Evolutionary conservation across 768 basidiomycete species (phyloP).

Genomic region (Ramaria rubella): DNA sequence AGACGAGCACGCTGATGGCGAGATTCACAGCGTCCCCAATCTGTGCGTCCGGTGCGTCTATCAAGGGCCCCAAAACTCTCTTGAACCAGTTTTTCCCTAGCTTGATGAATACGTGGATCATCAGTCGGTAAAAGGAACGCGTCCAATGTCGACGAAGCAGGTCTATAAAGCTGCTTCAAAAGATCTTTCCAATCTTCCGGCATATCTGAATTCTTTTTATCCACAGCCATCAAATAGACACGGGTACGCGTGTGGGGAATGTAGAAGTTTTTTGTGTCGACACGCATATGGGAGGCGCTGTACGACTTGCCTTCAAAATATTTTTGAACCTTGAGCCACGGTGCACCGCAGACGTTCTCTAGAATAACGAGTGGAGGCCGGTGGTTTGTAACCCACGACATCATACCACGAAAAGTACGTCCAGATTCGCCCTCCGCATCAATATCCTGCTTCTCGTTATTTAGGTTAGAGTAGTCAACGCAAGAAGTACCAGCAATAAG

Average conservation of each 20-base stretch:
- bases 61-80: slow-evolving; percentile 60
- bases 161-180: slow-evolving; percentile 61
- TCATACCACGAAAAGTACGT: slow-evolving; percentile 90
- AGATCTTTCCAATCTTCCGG: slow-evolving; percentile 63
- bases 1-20: slow-evolving; percentile 83
- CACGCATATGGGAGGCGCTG: slow-evolving; percentile 58
- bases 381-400: slow-evolving; percentile 83
- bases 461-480: slow-evolving; percentile 95
- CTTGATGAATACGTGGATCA: slow-evolving; percentile 86
- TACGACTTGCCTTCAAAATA: slow-evolving; percentile 75
- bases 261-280: slow-evolving; percentile 86
- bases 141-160: slow-evolving; percentile 84
- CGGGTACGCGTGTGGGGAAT: slow-evolving; percentile 93
- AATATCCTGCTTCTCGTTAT: slow-evolving; percentile 86
- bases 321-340: slow-evolving; percentile 71
- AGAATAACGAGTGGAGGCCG: slow-evolving; percentile 88
- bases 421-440: slow-evolving; percentile 90
- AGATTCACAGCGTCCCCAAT: slow-evolving; percentile 91
- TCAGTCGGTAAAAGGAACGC: slow-evolving; percentile 88
- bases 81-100: slow-evolving; percentile 75
- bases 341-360: slow-evolving; percentile 90
- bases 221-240: slow-evolving; percentile 78
- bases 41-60: slow-evolving; percentile 65
- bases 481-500: slow-evolving; percentile 93
- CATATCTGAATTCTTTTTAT: slow-evolving; percentile 51